phyloP scores from a whole-genome alignment of 306 rosid genomes.

The Prosopis cineraria region DNA sequence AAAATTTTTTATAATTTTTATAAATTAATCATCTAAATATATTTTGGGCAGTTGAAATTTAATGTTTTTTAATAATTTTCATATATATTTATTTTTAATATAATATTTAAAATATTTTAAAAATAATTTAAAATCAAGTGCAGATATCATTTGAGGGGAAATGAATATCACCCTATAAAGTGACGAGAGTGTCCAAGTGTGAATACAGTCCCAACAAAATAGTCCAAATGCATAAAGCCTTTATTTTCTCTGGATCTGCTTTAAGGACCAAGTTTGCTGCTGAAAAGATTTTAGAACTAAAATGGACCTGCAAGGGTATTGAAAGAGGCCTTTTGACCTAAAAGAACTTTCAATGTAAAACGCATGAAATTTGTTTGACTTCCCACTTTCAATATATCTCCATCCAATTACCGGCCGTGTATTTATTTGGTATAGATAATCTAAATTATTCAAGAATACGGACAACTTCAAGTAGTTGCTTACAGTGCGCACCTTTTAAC shows the following conservation, averaged over 20 bases:
- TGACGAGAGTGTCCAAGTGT: too few species aligned
- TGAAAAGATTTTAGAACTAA: too few species aligned
- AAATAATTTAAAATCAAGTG: too few species aligned
- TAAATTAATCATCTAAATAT: too few species aligned
- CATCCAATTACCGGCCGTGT: neutral
- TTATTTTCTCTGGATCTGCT: neutral
- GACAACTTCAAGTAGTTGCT: neutral
- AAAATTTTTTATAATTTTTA: too few species aligned
- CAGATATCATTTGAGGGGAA: too few species aligned
- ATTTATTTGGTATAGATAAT: neutral
- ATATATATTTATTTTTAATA: too few species aligned
- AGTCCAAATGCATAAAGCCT: constrained; percentile 2
- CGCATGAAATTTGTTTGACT: neutral
- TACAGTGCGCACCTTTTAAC: neutral
- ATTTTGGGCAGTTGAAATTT: too few species aligned
- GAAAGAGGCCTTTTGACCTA: neutral
- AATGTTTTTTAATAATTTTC: too few species aligned
- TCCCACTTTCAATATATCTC: neutral
- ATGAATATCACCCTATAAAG: too few species aligned
- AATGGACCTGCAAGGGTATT: neutral
- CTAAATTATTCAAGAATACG: neutral
- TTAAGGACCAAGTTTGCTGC: neutral
- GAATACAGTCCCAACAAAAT: neutral
- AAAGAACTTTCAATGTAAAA: neutral
- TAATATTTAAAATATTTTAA: too few species aligned